These are phyloP conservation scores for Chaetomium olivaceum DNA, from an alignment of 2,329 filamentous ascomycete genomes.

Conservation along the genomic window DNA sequence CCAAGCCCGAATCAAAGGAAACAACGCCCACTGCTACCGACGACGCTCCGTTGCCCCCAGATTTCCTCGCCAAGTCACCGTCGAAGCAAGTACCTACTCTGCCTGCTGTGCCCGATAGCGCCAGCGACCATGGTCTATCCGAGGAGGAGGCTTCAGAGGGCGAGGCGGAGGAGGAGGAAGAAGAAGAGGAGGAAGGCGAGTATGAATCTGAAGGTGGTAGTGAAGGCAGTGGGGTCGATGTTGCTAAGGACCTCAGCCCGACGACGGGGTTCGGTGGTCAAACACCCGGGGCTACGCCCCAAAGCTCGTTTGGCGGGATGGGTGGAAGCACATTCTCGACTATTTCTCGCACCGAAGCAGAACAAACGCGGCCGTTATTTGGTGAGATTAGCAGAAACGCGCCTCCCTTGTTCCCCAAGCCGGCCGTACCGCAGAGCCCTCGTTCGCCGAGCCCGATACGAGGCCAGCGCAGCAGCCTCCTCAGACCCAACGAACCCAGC, in stretches of 20 bases:
- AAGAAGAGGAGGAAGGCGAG: slow-evolving; percentile 49
- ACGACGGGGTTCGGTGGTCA: slow-evolving; percentile 43
- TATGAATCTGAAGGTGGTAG: slow-evolving; percentile 48
- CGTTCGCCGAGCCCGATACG: slow-evolving; percentile 73
- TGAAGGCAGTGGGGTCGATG: slow-evolving; percentile 64
- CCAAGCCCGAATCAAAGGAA: slow-evolving; percentile 31
- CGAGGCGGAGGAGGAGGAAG: slow-evolving; percentile 39
- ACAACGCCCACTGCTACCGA: slow-evolving; percentile 21
- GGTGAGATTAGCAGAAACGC: slow-evolving; percentile 54
- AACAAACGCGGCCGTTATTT: slow-evolving; percentile 51
- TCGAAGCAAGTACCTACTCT: slow-evolving; percentile 31
- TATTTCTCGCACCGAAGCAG: slow-evolving; percentile 48
- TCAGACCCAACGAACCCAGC: slow-evolving; percentile 48
- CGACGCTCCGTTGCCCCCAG: slow-evolving; percentile 35
- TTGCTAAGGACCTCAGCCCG: slow-evolving; percentile 64
- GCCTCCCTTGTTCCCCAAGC: slow-evolving; percentile 54
- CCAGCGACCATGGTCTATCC: slow-evolving; percentile 35
- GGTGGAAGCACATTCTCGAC: slow-evolving; percentile 50
- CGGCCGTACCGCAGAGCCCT: slow-evolving; percentile 55
- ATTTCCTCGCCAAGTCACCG: slow-evolving; percentile 35
- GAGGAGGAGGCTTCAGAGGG: slow-evolving; percentile 41
- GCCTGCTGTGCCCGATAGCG: slow-evolving; percentile 42
- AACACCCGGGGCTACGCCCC: slow-evolving; percentile 55
- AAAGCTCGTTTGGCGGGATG: slow-evolving; percentile 58
- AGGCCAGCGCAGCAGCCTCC: slow-evolving; percentile 52